Percentiles rank a stretch among this genome's conserved stretches.
These are phyloP conservation scores for Aspergillus sp. DNA, from an alignment of 2,329 filamentous ascomycete genomes.

Conservation along the genomic window DNA sequence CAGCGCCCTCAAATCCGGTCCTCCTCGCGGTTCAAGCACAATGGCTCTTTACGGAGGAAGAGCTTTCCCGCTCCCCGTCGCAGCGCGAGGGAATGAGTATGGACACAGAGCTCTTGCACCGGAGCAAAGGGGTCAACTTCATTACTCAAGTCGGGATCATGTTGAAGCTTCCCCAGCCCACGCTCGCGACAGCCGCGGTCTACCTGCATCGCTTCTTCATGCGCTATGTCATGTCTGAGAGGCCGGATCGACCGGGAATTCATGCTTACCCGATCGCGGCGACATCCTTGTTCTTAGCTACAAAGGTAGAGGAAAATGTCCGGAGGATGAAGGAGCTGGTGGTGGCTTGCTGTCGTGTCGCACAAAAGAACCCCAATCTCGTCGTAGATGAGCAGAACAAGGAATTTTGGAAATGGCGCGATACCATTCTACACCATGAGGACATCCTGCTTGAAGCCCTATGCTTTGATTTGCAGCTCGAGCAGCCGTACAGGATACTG, in stretches of 20 bases:
- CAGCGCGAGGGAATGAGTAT: slow-evolving; percentile 76
- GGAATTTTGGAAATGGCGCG: slow-evolving; percentile 97
- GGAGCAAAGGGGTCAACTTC: slow-evolving; percentile 94
- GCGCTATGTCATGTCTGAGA: slow-evolving; percentile 76
- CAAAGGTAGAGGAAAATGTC: slow-evolving; percentile 96
- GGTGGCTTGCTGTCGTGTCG: slow-evolving; percentile 87
- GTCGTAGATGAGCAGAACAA: slow-evolving; percentile 95
- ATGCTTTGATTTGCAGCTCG: slow-evolving; percentile 90
- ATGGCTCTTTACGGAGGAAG: slow-evolving; percentile 86
- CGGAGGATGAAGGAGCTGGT: slow-evolving; percentile 95
- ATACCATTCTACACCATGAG: slow-evolving; percentile 89
- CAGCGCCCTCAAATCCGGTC: slow-evolving; percentile 46
- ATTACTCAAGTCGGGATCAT: slow-evolving; percentile 92
- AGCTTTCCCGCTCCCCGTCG: slow-evolving; percentile 79
- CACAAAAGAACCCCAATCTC: slow-evolving; percentile 88
- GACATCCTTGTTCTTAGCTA: slow-evolving; percentile 87
- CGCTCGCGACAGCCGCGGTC: slow-evolving; percentile 84
- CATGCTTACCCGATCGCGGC: slow-evolving; percentile 95
- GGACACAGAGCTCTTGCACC: slow-evolving; percentile 73
- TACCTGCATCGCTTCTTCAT: slow-evolving; percentile 98
- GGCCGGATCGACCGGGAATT: slow-evolving; percentile 66
- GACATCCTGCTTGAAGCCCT: slow-evolving; percentile 87
- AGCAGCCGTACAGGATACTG: slow-evolving; percentile 81
- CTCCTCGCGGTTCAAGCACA: slow-evolving; percentile 63
- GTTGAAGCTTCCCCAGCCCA: slow-evolving; percentile 87